phyloP scores from a whole-genome alignment of 225 moss, liverwort and hornwort genomes.

The Lunularia cruciata region DNA sequence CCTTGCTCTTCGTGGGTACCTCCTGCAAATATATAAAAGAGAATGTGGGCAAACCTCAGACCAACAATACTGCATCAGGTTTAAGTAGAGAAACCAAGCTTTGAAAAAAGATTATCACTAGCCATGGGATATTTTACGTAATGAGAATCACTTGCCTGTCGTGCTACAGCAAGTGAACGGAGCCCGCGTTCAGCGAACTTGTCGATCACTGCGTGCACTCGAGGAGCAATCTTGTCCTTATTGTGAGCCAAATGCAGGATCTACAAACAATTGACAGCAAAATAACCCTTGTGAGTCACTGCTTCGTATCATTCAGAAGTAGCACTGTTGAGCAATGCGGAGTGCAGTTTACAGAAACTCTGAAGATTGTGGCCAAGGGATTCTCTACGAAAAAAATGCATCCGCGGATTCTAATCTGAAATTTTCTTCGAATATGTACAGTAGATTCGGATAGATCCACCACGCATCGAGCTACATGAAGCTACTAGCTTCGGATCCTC shows the following conservation, averaged over 20 bases:
- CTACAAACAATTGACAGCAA: slow-evolving; percentile 33
- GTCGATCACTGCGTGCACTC: slow-evolving; percentile 51
- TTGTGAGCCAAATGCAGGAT: slow-evolving; percentile 43
- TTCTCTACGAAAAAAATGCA: too few species aligned
- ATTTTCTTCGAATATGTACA: not conserved
- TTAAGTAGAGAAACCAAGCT: not conserved
- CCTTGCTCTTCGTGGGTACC: slow-evolving; percentile 44
- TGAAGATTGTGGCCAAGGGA: too few species aligned
- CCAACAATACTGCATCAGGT: not conserved
- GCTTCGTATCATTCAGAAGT: too few species aligned
- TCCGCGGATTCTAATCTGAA: too few species aligned
- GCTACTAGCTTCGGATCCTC: not conserved
- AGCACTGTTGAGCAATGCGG: not conserved
- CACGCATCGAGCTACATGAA: not conserved
- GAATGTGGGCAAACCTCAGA: not conserved
- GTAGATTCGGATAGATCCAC: not conserved
- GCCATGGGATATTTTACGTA: too few species aligned
- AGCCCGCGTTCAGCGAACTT: slow-evolving; percentile 55
- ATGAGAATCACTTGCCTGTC: slow-evolving; percentile 34
- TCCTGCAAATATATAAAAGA: slow-evolving; percentile 20
- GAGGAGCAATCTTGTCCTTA: slow-evolving; percentile 31
- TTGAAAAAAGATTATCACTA: too few species aligned
- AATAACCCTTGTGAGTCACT: too few species aligned
- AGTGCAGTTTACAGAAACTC: too few species aligned
- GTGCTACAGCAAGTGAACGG: slow-evolving; percentile 51